These are phyloP conservation scores for Aeminium ludgeri DNA, from an alignment of 495 filamentous ascomycete genomes.

Conservation along the genomic window DNA sequence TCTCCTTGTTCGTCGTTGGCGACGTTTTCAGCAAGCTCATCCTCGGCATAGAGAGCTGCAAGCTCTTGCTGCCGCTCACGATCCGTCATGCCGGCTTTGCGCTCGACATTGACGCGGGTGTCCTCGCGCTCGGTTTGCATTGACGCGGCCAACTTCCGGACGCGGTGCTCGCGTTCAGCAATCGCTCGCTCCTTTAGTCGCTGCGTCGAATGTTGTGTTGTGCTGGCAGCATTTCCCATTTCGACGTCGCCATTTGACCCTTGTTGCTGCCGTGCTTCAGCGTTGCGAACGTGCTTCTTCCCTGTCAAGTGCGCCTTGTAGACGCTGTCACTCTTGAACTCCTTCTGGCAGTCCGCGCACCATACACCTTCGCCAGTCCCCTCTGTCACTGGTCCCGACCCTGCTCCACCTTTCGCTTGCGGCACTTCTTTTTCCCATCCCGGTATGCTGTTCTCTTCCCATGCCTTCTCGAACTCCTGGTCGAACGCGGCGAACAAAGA, in stretches of 20 bases:
- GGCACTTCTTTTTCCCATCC: constrained; percentile 56
- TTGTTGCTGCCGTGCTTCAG: constrained; percentile 35
- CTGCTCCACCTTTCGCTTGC: constrained; percentile 27
- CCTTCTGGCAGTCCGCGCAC: constrained; percentile 82
- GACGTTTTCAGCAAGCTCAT: constrained; percentile 29
- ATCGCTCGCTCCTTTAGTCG: constrained; percentile 78
- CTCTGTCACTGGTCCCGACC: constrained; percentile 30
- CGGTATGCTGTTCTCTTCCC: constrained; percentile 58
- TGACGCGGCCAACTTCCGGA: constrained; percentile 55
- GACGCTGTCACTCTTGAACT: constrained; percentile 89
- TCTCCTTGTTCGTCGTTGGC: constrained; percentile 38
- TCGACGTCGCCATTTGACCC: constrained; percentile 13
- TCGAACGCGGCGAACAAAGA: constrained; percentile 60
- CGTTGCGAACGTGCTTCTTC: constrained; percentile 80
- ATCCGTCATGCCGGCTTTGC: constrained; percentile 90
- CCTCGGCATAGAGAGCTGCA: constrained; percentile 61
- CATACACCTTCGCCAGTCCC: constrained; percentile 58
- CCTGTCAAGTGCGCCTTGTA: constrained; percentile 76
- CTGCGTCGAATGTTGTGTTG: constrained; percentile 22
- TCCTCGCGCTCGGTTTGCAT: constrained; percentile 69
- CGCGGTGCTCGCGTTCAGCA: constrained; percentile 71
- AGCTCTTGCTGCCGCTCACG: constrained; percentile 82
- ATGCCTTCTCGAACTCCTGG: constrained; percentile 64
- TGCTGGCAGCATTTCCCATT: constrained; percentile 8
- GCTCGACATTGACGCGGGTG: constrained; percentile 82